phyloP scores from a whole-genome alignment of 2,329 filamentous ascomycete genomes.

The Nigrospora oryzae region DNA sequence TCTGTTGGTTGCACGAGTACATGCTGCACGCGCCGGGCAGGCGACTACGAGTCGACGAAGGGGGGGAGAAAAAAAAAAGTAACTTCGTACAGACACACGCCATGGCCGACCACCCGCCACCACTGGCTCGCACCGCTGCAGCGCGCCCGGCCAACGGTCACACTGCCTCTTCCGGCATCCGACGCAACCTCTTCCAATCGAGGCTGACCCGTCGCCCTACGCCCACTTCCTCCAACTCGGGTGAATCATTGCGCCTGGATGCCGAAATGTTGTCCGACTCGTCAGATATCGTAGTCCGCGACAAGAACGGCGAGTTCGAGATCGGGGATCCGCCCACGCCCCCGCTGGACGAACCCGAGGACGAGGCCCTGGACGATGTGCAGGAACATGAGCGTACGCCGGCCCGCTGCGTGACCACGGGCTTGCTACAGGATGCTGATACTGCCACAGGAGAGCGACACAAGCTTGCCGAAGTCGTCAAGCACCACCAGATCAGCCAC shows the following conservation, averaged over 20 bases:
- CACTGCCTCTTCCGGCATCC: conserved; percentile 22
- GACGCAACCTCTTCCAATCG: conserved; percentile 52
- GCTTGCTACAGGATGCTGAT: conserved; percentile 7
- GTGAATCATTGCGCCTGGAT: conserved; percentile 36
- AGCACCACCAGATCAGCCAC: conserved; percentile 49
- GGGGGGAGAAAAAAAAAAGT: too few relatives aligned
- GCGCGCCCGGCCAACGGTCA: conserved; percentile 13
- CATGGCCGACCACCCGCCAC: conserved; percentile 19
- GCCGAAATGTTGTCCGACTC: conserved; percentile 33
- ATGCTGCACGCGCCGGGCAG: too few relatives aligned
- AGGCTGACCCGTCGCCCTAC: conserved; percentile 51
- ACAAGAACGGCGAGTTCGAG: conserved; percentile 55
- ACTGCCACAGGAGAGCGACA: conserved; percentile 45
- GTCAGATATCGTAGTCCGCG: conserved; percentile 52
- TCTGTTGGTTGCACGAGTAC: too few relatives aligned
- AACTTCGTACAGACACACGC: too few relatives aligned
- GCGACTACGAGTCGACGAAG: too few relatives aligned
- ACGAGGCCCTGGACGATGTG: conserved; percentile 47
- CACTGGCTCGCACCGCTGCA: conserved; percentile 11
- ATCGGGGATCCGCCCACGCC: conserved; percentile 48
- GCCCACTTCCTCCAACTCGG: conserved; percentile 27
- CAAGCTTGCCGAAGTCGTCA: conserved; percentile 51
- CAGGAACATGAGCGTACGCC: conserved; percentile 46
- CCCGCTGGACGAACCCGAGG: conserved; percentile 44
- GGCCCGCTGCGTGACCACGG: neutral